A percentile compares a stretch with the other conserved stretches of the same genome.
These are phyloP conservation scores for Styphnolobium japonicum DNA, from an alignment of 306 rosid genomes.

Conservation along the genomic window DNA sequence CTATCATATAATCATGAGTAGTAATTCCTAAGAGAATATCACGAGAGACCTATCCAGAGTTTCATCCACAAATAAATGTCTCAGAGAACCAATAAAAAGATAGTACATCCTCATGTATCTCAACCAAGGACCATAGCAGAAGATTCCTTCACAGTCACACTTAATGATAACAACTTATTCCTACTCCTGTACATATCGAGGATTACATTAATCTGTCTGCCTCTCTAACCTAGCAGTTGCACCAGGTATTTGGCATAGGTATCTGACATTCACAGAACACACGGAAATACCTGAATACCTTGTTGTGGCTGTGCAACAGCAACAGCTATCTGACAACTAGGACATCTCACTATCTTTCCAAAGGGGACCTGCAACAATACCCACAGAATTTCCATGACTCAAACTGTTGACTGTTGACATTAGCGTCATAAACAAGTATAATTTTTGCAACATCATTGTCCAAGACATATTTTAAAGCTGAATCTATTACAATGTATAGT, in stretches of 20 bases:
- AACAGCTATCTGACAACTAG: slow-evolving; percentile 79
- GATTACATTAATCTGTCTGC: not conserved
- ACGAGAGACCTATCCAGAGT: not conserved
- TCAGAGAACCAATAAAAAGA: not conserved
- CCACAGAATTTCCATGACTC: not conserved
- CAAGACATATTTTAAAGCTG: not conserved
- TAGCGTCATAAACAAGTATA: not conserved
- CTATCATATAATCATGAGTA: not conserved
- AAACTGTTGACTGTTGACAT: not conserved
- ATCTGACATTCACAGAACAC: not conserved
- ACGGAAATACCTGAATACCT: slow-evolving; percentile 79
- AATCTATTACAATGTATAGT: not conserved
- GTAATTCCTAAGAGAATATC: not conserved
- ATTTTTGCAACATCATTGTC: not conserved
- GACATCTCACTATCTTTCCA: slow-evolving; percentile 93
- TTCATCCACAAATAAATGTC: not conserved
- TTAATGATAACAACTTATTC: not conserved
- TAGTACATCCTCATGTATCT: slow-evolving; percentile 5
- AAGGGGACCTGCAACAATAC: slow-evolving; percentile 69
- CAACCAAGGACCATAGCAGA: not conserved
- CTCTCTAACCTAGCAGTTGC: not conserved
- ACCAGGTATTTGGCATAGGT: not conserved
- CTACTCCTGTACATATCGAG: not conserved
- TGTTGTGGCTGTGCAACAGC: slow-evolving; percentile 96
- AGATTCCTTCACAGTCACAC: not conserved